phyloP scores from a whole-genome alignment of 768 basidiomycete genomes.

The Phylloporus sp. region DNA sequence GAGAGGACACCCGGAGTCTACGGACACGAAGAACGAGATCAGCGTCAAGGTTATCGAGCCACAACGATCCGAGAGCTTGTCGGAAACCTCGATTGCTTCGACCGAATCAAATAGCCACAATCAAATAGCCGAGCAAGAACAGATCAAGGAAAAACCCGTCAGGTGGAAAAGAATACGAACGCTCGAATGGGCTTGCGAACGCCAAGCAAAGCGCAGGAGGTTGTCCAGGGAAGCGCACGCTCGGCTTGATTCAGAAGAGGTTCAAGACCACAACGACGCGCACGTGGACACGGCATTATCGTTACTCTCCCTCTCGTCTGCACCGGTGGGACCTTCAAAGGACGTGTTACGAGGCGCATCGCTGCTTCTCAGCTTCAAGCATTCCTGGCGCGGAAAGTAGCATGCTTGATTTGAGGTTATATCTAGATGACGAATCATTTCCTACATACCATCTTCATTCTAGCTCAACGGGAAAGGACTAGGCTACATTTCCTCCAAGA shows the following conservation, averaged over 20 bases:
- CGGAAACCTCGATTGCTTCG: not conserved
- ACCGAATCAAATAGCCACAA: not conserved
- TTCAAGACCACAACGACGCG: constrained; percentile 5
- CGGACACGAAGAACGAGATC: not conserved
- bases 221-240: constrained; percentile 14
- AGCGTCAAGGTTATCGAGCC: constrained; percentile 1
- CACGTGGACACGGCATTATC: constrained; percentile 27
- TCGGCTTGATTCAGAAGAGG: constrained; percentile 18
- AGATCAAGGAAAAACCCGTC: constrained; percentile 2
- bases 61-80: not conserved
- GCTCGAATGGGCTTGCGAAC: constrained; percentile 45
- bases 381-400: constrained; percentile 27
- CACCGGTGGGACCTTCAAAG: constrained; percentile 1
- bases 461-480: constrained; percentile 14
- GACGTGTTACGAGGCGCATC: constrained; percentile 28
- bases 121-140: constrained; percentile 3
- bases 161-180: constrained; percentile 27
- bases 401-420: constrained; percentile 13
- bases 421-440: constrained; percentile 17
- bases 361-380: constrained; percentile 27
- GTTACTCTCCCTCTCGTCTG: constrained; percentile 26
- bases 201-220: constrained; percentile 35
- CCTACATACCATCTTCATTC: constrained; percentile 23
- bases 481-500: constrained; percentile 28
- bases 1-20: not conserved